A percentile compares a stretch with the other conserved stretches of the same genome.
Evolutionary conservation across 352 stramenopile species (phyloP).

Genomic region (Blastocystis sp.): DNA sequence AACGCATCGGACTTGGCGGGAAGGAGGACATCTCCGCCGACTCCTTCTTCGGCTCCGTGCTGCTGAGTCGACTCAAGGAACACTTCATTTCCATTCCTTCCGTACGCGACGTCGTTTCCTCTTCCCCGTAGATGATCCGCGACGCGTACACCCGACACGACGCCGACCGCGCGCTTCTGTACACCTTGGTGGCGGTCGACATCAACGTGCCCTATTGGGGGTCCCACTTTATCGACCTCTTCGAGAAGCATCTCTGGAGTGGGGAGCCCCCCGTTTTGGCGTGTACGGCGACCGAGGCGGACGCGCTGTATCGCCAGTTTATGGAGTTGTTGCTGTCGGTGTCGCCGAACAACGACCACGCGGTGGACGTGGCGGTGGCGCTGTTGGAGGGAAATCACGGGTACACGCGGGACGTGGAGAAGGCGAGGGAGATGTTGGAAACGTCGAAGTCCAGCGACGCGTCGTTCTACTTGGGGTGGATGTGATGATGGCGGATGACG

Average conservation of each 20-base stretch:
- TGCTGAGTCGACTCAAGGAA: not conserved
- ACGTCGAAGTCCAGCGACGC: not conserved
- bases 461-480: conserved; percentile 35
- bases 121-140: not conserved
- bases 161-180: conserved; percentile 6
- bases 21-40: not conserved
- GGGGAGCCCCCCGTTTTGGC: not conserved
- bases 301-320: conserved; percentile 15
- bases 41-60: conserved; percentile 28
- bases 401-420: not conserved
- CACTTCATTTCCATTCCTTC: not conserved
- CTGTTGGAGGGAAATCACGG: conserved; percentile 33
- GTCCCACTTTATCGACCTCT: conserved; percentile 62
- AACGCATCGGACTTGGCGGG: conserved; percentile 1
- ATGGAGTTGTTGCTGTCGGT: conserved; percentile 42
- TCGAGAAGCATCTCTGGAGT: conserved; percentile 25
- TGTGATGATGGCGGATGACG: not conserved
- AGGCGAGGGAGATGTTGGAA: conserved; percentile 25
- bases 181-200: conserved; percentile 3
- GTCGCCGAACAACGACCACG: conserved; percentile 17
- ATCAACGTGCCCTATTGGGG: conserved; percentile 54
- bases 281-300: not conserved
- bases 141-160: not conserved
- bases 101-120: not conserved
- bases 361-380: not conserved